Evolutionary conservation across 805 yeast genomes (phyloP).

Genomic region (Jamesozyma spencerorum): DNA sequence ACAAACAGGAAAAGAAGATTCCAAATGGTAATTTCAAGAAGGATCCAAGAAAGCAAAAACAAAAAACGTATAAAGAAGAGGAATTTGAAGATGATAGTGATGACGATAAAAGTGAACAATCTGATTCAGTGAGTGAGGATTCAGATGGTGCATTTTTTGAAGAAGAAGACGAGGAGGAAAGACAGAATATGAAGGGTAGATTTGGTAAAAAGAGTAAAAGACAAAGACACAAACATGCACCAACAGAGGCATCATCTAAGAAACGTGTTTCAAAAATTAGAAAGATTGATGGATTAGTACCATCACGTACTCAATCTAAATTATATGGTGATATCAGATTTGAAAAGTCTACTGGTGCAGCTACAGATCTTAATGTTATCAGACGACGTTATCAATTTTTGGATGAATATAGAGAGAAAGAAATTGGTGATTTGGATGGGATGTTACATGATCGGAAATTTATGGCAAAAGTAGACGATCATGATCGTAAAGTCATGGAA

Average conservation of each 20-base stretch:
- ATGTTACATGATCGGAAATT: conserved; percentile 47
- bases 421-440: conserved; percentile 50
- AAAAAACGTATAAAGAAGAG: conserved; percentile 7
- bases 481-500: conserved; percentile 46
- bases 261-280: conserved; percentile 60
- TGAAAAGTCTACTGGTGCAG: conserved; percentile 81
- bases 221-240: conserved; percentile 72
- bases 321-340: conserved; percentile 78
- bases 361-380: conserved; percentile 57
- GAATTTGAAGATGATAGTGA: conserved; percentile 4
- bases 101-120: conserved; percentile 6
- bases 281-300: conserved; percentile 60
- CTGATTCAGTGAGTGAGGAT: conserved; percentile 12
- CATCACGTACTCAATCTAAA: conserved; percentile 30
- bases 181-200: not conserved
- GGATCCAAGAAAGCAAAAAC: conserved; percentile 5
- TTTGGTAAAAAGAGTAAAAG: conserved; percentile 5
- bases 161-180: conserved; percentile 23
- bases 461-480: conserved; percentile 32
- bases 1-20: conserved; percentile 4
- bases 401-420: conserved; percentile 75
- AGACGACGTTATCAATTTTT: conserved; percentile 76
- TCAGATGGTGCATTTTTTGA: conserved; percentile 34
- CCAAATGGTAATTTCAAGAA: conserved; percentile 4
- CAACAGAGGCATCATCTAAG: conserved; percentile 69